These are phyloP conservation scores for Pseudoneurospora amorphoporcata DNA, from an alignment of 495 filamentous ascomycete genomes.

Conservation along the genomic window DNA sequence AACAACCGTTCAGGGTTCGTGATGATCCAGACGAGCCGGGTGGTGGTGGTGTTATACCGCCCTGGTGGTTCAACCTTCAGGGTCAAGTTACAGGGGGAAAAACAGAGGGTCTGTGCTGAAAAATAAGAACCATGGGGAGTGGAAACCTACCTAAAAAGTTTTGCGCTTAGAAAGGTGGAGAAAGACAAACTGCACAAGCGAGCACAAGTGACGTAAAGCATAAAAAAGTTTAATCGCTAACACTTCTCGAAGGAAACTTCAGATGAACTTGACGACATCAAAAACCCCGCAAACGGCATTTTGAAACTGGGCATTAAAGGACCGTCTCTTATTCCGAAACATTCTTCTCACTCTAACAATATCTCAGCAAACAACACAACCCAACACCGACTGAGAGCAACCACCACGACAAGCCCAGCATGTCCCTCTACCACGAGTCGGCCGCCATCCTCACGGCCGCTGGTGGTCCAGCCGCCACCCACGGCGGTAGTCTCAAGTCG, in stretches of 20 bases:
- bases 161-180: neutral
- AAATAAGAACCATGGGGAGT: neutral
- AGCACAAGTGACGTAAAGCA: neutral
- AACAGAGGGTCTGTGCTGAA: neutral
- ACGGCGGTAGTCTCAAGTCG: constrained; percentile 71
- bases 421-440: constrained; percentile 96
- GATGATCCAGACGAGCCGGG: neutral
- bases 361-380: neutral
- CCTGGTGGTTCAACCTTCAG: neutral
- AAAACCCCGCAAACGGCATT: neutral
- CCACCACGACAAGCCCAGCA: constrained; percentile 1
- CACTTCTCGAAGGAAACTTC: neutral
- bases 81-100: neutral
- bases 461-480: constrained; percentile 20
- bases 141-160: neutral
- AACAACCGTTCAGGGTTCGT: neutral
- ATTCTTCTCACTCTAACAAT: neutral
- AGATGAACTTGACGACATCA: neutral
- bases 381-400: neutral
- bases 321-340: neutral
- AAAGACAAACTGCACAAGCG: neutral
- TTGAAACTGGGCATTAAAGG: neutral
- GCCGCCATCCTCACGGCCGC: constrained; percentile 57
- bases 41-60: neutral
- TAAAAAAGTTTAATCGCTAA: neutral